phyloP scores from a whole-genome alignment of 768 basidiomycete species.

The Tylopilus sp. region DNA sequence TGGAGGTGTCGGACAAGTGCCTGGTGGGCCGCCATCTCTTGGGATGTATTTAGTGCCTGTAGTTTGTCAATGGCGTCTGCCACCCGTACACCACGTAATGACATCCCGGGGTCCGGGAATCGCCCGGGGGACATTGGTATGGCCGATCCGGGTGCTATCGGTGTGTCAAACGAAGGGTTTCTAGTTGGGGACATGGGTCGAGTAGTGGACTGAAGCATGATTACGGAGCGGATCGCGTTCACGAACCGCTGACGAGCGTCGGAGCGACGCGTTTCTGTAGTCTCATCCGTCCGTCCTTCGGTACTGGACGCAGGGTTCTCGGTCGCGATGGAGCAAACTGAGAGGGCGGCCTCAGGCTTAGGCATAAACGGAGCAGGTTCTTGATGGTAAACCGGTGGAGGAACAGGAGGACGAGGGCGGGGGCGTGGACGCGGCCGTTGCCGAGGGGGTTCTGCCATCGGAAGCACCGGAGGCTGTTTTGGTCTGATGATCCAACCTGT shows the following conservation, averaged over 20 bases:
- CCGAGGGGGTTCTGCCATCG: too few species aligned
- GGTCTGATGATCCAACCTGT: too few species aligned
- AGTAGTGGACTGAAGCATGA: constrained; percentile 39
- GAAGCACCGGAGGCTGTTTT: too few species aligned
- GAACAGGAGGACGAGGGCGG: too few species aligned
- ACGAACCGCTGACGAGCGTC: constrained; percentile 37
- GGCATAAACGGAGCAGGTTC: constrained; percentile 18
- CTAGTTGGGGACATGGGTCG: constrained; percentile 29
- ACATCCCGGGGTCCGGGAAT: constrained; percentile 31
- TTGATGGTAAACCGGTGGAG: constrained; percentile 14
- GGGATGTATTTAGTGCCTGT: constrained; percentile 36
- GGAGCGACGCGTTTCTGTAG: constrained; percentile 23
- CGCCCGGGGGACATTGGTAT: constrained; percentile 29
- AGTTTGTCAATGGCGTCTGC: constrained; percentile 40
- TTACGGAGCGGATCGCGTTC: constrained; percentile 44
- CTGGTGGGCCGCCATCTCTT: constrained; percentile 43
- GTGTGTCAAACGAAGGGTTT: constrained; percentile 29
- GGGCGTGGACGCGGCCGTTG: too few species aligned
- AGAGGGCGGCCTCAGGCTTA: constrained; percentile 23
- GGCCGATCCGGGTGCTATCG: constrained; percentile 18
- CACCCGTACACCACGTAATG: constrained; percentile 40
- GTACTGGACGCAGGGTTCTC: constrained; percentile 27
- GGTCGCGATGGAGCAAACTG: constrained; percentile 22
- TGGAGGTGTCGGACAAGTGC: constrained; percentile 53
- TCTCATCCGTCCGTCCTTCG: constrained; percentile 29